A percentile compares a stretch with the other conserved stretches of the same genome.
These are phyloP conservation scores for Viola odorata DNA, from an alignment of 345 rosid genomes.

Conservation along the genomic window DNA sequence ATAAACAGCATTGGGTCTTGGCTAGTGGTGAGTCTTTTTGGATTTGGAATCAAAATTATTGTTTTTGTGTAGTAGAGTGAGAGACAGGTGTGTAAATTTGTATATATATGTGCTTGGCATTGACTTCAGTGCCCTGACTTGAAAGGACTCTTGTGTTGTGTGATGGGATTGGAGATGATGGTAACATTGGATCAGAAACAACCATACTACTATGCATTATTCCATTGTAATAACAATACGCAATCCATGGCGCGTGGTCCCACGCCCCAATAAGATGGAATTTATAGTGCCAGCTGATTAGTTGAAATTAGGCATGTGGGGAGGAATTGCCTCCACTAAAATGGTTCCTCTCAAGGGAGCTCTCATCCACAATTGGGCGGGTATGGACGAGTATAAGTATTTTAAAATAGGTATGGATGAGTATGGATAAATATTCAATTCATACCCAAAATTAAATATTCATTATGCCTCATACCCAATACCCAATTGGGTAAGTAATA, in stretches of 20 bases:
- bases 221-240: neutral
- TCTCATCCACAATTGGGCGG: too few species aligned
- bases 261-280: neutral
- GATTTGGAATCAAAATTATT: constrained; percentile 3
- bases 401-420: too few species aligned
- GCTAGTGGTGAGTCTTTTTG: neutral
- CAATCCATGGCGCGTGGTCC: neutral
- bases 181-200: constrained; percentile 13
- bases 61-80: too few species aligned
- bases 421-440: too few species aligned
- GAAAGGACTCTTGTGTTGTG: neutral
- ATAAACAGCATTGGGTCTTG: constrained; percentile 19
- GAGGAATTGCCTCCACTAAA: neutral
- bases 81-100: neutral
- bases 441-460: too few species aligned
- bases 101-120: constrained; percentile 9
- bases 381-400: too few species aligned
- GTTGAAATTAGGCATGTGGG: too few species aligned
- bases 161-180: constrained; percentile 31
- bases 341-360: neutral
- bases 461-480: too few species aligned
- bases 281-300: too few species aligned
- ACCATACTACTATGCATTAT: neutral
- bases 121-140: constrained; percentile 40
- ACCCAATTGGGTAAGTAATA: too few species aligned